Evolutionary conservation across 148 eudicot genomes (phyloP).

Genomic region (Limonium bicolor): DNA sequence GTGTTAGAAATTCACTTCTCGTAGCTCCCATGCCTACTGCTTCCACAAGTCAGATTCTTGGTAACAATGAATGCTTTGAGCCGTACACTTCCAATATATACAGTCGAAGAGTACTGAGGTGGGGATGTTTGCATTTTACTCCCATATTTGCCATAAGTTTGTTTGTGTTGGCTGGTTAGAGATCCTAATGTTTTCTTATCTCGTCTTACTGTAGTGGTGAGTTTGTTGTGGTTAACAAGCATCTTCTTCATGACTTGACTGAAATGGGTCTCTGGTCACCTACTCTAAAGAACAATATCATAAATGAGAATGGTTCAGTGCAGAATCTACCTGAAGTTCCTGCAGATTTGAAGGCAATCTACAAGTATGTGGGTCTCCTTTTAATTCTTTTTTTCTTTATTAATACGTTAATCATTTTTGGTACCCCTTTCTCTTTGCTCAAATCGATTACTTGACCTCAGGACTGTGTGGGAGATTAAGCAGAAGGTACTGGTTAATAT

Average conservation of each 20-base stretch:
- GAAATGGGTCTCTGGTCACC: conserved; percentile 95
- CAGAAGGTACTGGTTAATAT: conserved; percentile 67
- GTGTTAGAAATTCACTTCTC: conserved; percentile 90
- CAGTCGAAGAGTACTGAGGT: conserved; percentile 93
- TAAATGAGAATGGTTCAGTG: conserved; percentile 77
- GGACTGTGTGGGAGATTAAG: conserved; percentile 92
- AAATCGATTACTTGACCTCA: conserved; percentile 12
- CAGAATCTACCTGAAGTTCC: conserved; percentile 75
- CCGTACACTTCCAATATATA: conserved; percentile 97
- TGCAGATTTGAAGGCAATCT: conserved; percentile 45
- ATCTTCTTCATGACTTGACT: conserved; percentile 86
- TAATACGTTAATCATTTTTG: too few relatives aligned
- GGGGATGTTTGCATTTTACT: conserved; percentile 2
- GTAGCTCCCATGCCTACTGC: conserved; percentile 99
- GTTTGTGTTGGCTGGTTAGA: neutral
- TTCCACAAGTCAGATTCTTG: conserved; percentile 97
- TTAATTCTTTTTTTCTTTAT: neutral
- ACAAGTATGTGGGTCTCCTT: conserved; percentile 37
- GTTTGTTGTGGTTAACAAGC: conserved; percentile 98
- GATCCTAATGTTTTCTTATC: neutral
- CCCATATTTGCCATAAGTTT: neutral
- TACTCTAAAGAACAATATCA: conserved; percentile 60
- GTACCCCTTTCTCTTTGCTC: neutral
- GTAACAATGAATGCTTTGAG: conserved; percentile 98
- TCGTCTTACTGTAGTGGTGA: conserved; percentile 56